A percentile compares a stretch with the other conserved stretches of the same genome.
Conservation (phyloP, 176 grass and related monocot species). For the Coix lacrymajobi region DNA sequence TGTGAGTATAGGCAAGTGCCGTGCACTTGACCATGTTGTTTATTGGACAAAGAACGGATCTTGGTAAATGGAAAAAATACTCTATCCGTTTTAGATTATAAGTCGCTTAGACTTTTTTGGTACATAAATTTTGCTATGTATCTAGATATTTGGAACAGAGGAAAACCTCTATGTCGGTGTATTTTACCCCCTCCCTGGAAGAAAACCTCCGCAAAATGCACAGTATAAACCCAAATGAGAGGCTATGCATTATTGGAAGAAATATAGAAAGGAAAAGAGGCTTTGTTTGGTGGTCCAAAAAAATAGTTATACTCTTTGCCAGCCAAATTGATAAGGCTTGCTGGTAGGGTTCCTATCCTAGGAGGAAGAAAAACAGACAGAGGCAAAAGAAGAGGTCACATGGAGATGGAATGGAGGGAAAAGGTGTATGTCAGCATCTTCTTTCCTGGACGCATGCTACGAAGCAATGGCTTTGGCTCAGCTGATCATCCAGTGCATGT, state of each 20-base stretch:
- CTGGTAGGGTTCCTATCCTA: background rate
- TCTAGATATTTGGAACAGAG: too few relatives aligned
- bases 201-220: background rate
- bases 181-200: too few relatives aligned
- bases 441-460: background rate
- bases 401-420: background rate
- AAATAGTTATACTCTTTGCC: background rate
- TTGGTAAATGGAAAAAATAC: background rate
- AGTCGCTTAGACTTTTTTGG: too few relatives aligned
- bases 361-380: background rate
- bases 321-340: background rate
- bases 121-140: too few relatives aligned
- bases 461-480: background rate
- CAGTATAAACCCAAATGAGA: background rate
- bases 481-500: background rate
- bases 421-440: constrained; percentile 1
- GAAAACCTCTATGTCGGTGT: too few relatives aligned
- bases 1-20: background rate
- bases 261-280: background rate
- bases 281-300: constrained; percentile 3
- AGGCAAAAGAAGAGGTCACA: background rate
- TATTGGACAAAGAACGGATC: background rate
- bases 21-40: background rate
- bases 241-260: background rate
- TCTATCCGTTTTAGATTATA: too few relatives aligned